Evolutionary conservation across 352 stramenopile genomes (phyloP), one percentile per base, ranked within the genome.

Genomic region (Globisporangium apiculatum): DNA sequence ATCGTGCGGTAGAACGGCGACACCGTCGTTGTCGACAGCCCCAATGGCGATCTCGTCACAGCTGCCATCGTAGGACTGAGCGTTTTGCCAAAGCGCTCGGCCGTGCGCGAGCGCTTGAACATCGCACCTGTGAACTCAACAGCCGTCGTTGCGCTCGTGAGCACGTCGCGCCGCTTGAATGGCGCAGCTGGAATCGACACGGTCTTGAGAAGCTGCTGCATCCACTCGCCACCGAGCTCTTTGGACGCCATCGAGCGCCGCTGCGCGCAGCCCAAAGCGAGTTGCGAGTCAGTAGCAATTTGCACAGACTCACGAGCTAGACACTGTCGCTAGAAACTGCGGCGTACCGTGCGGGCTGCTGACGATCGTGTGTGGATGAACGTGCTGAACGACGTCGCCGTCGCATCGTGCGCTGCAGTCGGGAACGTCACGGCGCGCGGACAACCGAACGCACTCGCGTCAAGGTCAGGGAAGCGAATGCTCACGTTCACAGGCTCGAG

Each of bases 81-180:
- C n/a, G 52, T 3, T 31, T 57, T 66, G 49, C 66, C 64, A 35
- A 70, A 41, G 7, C 69, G 66, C 46, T 78, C 69, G 38, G 75
- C 67, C n/a, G 72, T 81, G 37, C 65, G 67, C 35, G 72, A 77
- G 2, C 72, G 69, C 42, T 65, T 69, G 58, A 81, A 78, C 6
- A 65, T 59, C 0, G 69, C 64, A 0, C 15, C 62, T 37, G 7
- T 47, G 35, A 9, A 51, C 47, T 6, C 35, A 24, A 14, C 31
- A 5, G 31, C 31, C 40, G 24, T 14, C 5, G 35, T 36, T n/a
- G 10, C 18, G 11, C 42, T 53, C 15, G 38, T 40, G 47, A 55
- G 46, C n/a, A 64, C 50, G 14, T 66, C 49, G 17, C 50, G 51
- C 15, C 66, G 66, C 41, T 59, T 65, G 18, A 67, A 66, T 7